Evolutionary conservation across 306 rosid species (phyloP).

Genomic region (Trifolium fragiferum): DNA sequence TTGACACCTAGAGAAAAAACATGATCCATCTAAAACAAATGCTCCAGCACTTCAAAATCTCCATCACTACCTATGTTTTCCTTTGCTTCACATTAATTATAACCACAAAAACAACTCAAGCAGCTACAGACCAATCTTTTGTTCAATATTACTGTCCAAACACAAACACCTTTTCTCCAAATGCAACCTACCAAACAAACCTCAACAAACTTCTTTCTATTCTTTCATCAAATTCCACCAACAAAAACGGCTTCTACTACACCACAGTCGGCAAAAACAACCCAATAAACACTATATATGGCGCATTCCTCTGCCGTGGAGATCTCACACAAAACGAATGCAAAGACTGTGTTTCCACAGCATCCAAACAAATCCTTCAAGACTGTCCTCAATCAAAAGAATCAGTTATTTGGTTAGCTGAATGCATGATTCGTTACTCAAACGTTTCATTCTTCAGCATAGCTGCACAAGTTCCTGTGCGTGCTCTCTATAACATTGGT

Average conservation of each 20-base stretch:
- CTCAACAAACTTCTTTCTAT: conserved; percentile 31
- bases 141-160: conserved; percentile 2
- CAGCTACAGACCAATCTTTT: conserved; percentile 1
- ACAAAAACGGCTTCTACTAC: conserved; percentile 34
- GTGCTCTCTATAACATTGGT: accelerated
- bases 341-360: conserved; percentile 41
- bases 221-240: conserved; percentile 37
- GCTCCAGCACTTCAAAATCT: conserved; percentile 13
- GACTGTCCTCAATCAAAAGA: conserved; percentile 9
- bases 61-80: neutral
- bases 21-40: neutral
- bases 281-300: conserved; percentile 17
- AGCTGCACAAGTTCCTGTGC: neutral
- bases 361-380: conserved; percentile 14
- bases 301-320: conserved; percentile 48
- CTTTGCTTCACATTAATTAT: neutral
- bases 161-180: conserved; percentile 30
- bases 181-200: conserved; percentile 23
- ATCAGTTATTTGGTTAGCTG: conserved; percentile 39
- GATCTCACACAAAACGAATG: conserved; percentile 11
- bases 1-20: neutral
- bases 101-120: neutral
- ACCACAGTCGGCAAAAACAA: neutral
- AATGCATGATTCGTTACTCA: conserved; percentile 51
- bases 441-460: conserved; percentile 28